Evolutionary conservation across 2,329 filamentous ascomycete genomes (phyloP).

Genomic region (Elsinoe necatrix): DNA sequence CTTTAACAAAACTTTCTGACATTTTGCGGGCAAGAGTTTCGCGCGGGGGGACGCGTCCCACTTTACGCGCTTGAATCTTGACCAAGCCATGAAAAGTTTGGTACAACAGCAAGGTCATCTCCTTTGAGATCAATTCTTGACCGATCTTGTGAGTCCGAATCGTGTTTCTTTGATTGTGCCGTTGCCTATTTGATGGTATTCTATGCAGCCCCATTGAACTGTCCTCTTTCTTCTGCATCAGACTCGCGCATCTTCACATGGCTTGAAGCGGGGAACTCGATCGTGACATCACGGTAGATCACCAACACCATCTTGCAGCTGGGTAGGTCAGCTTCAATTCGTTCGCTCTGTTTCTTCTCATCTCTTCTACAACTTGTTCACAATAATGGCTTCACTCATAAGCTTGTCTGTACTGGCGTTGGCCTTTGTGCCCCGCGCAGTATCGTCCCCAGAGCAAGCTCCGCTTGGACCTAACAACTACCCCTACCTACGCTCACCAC

Average conservation of each 20-base stretch:
- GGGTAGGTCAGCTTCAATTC: not conserved
- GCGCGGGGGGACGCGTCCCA: conserved; percentile 10
- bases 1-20: conserved; percentile 16
- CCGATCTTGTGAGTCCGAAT: no score
- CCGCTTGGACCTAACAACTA: not conserved
- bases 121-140: no score
- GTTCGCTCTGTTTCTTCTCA: not conserved
- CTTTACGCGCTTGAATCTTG: conserved; percentile 9
- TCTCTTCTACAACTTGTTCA: not conserved
- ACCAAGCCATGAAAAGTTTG: not conserved
- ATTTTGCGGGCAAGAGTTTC: conserved; percentile 3
- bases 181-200: no score
- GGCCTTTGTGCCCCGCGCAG: conserved; percentile 12
- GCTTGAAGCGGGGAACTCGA: not conserved
- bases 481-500: conserved; percentile 25
- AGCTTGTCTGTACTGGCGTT: conserved; percentile 20
- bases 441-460: not conserved
- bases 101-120: conserved; percentile 1
- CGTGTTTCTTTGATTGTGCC: no score
- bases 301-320: not conserved
- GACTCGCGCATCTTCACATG: not conserved
- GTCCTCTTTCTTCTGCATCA: not conserved
- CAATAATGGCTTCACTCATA: not conserved
- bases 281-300: conserved; percentile 11
- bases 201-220: not conserved